These are phyloP conservation scores for Cyclotella sp. DNA, from an alignment of 108 stramenopile species.

Conservation along the genomic window DNA sequence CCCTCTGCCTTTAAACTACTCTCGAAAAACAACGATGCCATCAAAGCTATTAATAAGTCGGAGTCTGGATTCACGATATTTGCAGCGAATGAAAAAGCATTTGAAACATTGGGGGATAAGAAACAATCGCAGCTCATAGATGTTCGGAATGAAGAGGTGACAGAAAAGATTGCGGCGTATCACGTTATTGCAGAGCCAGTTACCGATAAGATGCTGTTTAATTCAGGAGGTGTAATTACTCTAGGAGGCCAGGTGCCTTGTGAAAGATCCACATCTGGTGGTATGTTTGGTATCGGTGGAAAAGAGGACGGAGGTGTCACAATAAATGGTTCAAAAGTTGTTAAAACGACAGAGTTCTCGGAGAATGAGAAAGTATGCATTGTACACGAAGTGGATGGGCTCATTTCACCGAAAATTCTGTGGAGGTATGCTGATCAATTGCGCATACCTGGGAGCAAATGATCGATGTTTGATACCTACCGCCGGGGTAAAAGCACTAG, in stretches of 20 bases:
- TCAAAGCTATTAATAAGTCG: constrained; percentile 43
- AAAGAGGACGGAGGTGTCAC: constrained; percentile 76
- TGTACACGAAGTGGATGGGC: constrained; percentile 75
- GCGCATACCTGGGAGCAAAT: constrained; percentile 68
- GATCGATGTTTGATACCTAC: neutral
- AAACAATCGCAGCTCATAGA: constrained; percentile 62
- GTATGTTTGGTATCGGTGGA: constrained; percentile 78
- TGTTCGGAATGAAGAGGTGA: constrained; percentile 75
- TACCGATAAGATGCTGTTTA: constrained; percentile 53
- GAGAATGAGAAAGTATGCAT: constrained; percentile 48
- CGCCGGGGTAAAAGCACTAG: neutral
- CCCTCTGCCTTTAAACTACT: constrained; percentile 31
- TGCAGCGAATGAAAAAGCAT: constrained; percentile 74
- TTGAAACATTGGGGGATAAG: constrained; percentile 69
- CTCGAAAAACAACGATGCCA: constrained; percentile 37
- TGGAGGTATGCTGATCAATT: constrained; percentile 86
- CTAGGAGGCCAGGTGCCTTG: constrained; percentile 71
- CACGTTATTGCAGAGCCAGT: constrained; percentile 77
- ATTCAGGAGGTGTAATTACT: constrained; percentile 73
- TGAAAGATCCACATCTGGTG: constrained; percentile 65
- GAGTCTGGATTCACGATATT: constrained; percentile 72
- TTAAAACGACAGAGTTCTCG: constrained; percentile 58
- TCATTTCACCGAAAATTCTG: constrained; percentile 73
- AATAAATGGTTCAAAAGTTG: constrained; percentile 64
- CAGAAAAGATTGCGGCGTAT: constrained; percentile 74